Conservation (phyloP, 202 grass and related monocot genomes). For the Carex arenaria region DNA sequence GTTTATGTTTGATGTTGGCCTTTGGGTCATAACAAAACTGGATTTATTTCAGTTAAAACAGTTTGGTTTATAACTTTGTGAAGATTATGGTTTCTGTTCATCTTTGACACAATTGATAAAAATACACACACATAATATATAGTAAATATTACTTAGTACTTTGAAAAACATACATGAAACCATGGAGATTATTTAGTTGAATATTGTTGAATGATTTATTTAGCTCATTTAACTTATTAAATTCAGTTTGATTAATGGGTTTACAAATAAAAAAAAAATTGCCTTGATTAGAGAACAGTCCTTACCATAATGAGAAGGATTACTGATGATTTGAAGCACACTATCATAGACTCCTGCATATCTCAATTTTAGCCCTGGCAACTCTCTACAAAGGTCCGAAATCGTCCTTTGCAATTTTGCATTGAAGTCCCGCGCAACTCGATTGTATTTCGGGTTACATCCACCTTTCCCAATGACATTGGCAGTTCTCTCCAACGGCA, state of each 20-base stretch:
- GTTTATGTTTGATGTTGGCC: not conserved
- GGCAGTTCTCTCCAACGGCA: slow-evolving; percentile 63
- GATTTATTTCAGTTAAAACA: not conserved
- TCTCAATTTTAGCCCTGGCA: slow-evolving; percentile 30
- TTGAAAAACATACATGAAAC: not conserved
- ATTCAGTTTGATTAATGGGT: not conserved
- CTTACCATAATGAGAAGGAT: slow-evolving; percentile 57
- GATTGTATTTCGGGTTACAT: slow-evolving; percentile 67
- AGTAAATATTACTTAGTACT: not conserved
- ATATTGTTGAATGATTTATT: not conserved
- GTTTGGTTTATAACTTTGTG: not conserved
- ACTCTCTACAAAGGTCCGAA: not conserved
- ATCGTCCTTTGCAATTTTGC: slow-evolving; percentile 58
- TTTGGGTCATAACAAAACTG: not conserved
- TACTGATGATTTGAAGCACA: slow-evolving; percentile 41
- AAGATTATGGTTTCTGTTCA: not conserved
- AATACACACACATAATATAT: not conserved
- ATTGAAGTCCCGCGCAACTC: slow-evolving; percentile 65
- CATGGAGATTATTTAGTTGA: not conserved
- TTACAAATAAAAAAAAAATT: not conserved
- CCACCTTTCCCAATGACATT: slow-evolving; percentile 30
- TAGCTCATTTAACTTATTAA: not conserved
- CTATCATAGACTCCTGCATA: slow-evolving; percentile 45
- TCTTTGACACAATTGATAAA: not conserved
- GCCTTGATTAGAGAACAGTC: not conserved